Conservation (phyloP, 2,329 filamentous ascomycete species). For the Nemania abortiva region DNA sequence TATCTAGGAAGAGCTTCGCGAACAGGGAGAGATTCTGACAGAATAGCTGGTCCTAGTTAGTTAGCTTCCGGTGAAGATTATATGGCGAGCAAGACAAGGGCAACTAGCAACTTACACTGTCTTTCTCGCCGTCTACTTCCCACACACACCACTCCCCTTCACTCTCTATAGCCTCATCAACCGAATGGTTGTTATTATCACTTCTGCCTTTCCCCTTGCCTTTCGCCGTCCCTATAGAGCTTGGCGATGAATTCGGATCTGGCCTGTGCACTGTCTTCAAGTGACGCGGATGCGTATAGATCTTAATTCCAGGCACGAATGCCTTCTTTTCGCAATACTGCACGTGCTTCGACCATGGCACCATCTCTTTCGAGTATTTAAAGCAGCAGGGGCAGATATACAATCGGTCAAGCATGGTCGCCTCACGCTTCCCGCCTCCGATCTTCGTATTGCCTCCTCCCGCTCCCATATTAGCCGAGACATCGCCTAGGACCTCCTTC, state of each 20-base stretch:
- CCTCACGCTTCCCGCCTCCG: conserved; percentile 51
- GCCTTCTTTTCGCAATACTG: conserved; percentile 66
- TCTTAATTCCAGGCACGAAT: conserved; percentile 73
- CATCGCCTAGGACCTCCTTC: conserved; percentile 74
- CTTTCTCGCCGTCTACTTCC: conserved; percentile 90
- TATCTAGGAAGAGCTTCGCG: conserved; percentile 96
- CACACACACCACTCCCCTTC: conserved; percentile 86
- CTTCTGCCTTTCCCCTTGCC: conserved; percentile 55
- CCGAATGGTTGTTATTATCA: conserved; percentile 51
- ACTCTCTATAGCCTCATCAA: conserved; percentile 60
- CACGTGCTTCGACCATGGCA: conserved; percentile 70
- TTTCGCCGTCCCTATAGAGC: conserved; percentile 48
- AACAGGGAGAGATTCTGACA: conserved; percentile 96
- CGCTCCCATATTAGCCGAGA: conserved; percentile 48
- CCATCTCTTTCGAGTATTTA: conserved; percentile 80
- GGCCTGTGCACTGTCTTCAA: conserved; percentile 56
- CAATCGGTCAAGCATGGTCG: conserved; percentile 71
- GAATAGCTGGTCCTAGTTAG: conserved; percentile 71
- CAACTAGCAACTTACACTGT: conserved; percentile 67
- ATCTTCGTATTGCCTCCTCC: conserved; percentile 47
- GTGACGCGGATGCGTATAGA: conserved; percentile 75
- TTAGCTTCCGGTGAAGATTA: background rate
- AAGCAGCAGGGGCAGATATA: conserved; percentile 96
- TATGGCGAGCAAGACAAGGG: conserved; percentile 7
- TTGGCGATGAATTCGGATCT: conserved; percentile 20